These are phyloP conservation scores for Geranium brycei DNA, from an alignment of 345 rosid species.

Conservation along the genomic window DNA sequence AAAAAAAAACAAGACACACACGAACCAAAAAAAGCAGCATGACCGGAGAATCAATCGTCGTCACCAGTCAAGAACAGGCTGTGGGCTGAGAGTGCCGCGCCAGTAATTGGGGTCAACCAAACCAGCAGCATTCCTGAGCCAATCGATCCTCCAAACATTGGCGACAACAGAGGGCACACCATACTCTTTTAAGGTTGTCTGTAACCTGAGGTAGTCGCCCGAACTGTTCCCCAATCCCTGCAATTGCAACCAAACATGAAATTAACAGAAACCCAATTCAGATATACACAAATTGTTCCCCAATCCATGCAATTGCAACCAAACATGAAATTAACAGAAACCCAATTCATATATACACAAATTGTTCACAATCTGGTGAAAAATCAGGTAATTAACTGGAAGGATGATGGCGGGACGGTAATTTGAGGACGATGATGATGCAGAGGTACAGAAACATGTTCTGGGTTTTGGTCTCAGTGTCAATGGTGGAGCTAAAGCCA, in stretches of 20 bases:
- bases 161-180: conserved; percentile 66
- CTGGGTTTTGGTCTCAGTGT: conserved; percentile 7
- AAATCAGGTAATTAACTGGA: conserved; percentile 35
- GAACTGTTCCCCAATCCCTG: conserved; percentile 91
- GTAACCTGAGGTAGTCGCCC: conserved; percentile 61
- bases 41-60: neutral
- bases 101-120: conserved; percentile 74
- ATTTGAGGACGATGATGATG: conserved; percentile 12
- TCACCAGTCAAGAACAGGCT: conserved; percentile 93
- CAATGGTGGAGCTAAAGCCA: conserved; percentile 25
- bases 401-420: conserved; percentile 78
- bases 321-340: neutral
- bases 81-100: conserved; percentile 78
- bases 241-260: neutral
- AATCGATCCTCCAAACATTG: conserved; percentile 63
- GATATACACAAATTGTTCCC: conserved; percentile 16
- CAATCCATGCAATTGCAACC: conserved; percentile 38
- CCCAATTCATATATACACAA: neutral
- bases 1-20: neutral
- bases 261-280: neutral
- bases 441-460: conserved; percentile 14
- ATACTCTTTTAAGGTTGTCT: conserved; percentile 36
- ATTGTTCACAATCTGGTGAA: neutral
- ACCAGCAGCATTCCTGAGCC: conserved; percentile 92
- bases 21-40: neutral